Percentiles rank a stretch among this genome's conserved stretches.
These are phyloP conservation scores for Anisogramma anomala DNA, from an alignment of 2,329 filamentous ascomycete species.

Conservation along the genomic window DNA sequence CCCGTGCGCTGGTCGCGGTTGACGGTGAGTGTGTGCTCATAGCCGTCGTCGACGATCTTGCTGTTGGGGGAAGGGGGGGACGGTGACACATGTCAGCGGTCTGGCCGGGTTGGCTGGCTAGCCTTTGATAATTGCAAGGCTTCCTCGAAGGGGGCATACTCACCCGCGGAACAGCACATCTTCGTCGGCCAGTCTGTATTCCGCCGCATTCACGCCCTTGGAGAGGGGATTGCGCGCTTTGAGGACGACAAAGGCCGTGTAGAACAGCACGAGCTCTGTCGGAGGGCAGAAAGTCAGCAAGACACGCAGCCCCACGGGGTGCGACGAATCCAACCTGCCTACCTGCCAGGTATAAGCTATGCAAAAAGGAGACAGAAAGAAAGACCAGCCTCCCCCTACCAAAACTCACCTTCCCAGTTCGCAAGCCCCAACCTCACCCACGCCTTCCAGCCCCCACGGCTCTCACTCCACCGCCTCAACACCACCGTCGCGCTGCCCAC, in stretches of 20 bases:
- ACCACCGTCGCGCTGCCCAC: constrained; percentile 36
- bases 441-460: constrained; percentile 31
- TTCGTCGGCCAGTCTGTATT: constrained; percentile 38
- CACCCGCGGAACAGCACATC: constrained; percentile 45
- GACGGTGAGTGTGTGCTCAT: constrained; percentile 41
- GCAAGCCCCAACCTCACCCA: constrained; percentile 47
- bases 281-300: not conserved
- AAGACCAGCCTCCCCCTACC: not conserved
- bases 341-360: too few relatives aligned
- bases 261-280: constrained; percentile 47
- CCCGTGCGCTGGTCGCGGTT: constrained; percentile 38
- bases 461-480: constrained; percentile 40
- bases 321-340: not conserved
- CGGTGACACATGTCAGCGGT: too few relatives aligned
- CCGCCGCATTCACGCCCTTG: constrained; percentile 28
- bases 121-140: too few relatives aligned
- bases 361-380: not conserved
- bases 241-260: constrained; percentile 45
- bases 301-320: not conserved
- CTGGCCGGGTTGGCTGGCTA: too few relatives aligned
- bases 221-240: constrained; percentile 40
- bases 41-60: constrained; percentile 44
- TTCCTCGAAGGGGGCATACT: too few relatives aligned
- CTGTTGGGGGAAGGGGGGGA: constrained; percentile 23
- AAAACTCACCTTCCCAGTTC: constrained; percentile 46